Conservation (phyloP, 1,139 yeast species). For the Geotrichum macrosporum region DNA sequence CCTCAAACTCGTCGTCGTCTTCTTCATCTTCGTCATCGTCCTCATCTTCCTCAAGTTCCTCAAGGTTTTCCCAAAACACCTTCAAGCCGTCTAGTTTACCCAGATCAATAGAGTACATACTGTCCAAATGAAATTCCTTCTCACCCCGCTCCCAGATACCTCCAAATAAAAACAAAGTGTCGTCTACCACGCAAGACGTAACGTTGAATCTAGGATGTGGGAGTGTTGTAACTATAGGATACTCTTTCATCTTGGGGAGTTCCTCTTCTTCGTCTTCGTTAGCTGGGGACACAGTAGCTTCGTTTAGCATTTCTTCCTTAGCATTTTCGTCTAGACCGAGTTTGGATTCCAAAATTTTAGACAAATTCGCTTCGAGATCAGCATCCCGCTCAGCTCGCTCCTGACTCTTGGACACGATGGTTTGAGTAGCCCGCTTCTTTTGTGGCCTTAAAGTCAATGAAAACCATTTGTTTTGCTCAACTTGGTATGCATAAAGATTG, state of each 20-base stretch:
- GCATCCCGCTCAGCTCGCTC: slow-evolving; percentile 55
- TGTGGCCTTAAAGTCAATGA: slow-evolving; percentile 62
- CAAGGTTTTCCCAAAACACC: slow-evolving; percentile 83
- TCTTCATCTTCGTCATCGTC: slow-evolving; percentile 64
- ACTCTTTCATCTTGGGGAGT: slow-evolving; percentile 45
- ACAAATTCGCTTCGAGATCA: slow-evolving; percentile 76
- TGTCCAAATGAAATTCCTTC: slow-evolving; percentile 75
- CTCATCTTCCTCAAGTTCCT: slow-evolving; percentile 53
- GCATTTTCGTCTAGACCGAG: slow-evolving; percentile 57
- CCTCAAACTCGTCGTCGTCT: slow-evolving; percentile 51
- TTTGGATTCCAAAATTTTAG: slow-evolving; percentile 63
- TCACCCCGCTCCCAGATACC: slow-evolving; percentile 91
- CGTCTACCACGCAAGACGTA: slow-evolving; percentile 80
- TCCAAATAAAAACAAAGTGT: slow-evolving; percentile 78
- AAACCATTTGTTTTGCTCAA: slow-evolving; percentile 88
- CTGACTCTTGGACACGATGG: slow-evolving; percentile 42
- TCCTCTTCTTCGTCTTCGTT: slow-evolving; percentile 39
- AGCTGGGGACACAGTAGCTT: slow-evolving; percentile 25
- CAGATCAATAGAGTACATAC: slow-evolving; percentile 79
- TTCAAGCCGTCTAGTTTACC: slow-evolving; percentile 84
- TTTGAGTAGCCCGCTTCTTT: slow-evolving; percentile 46
- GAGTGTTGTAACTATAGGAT: slow-evolving; percentile 53
- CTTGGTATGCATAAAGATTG: slow-evolving; percentile 73
- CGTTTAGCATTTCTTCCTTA: slow-evolving; percentile 44
- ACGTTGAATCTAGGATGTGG: slow-evolving; percentile 93